phyloP scores from a whole-genome alignment of 306 rosid genomes.

The Purshia tridentata region DNA sequence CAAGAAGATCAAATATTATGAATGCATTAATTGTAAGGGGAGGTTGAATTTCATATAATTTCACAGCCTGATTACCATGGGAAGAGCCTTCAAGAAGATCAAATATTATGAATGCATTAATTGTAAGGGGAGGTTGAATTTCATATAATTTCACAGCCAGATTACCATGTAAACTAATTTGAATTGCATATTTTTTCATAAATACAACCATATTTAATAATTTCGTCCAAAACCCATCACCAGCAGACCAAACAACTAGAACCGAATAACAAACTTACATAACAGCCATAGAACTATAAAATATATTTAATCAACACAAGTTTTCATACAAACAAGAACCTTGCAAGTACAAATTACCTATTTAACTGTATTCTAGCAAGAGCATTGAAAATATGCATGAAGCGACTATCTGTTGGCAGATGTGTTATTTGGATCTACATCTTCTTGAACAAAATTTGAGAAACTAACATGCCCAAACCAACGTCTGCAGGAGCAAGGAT shows the following conservation, averaged over 20 bases:
- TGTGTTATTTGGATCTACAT: not conserved
- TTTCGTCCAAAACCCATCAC: not conserved
- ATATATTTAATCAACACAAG: not conserved
- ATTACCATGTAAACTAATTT: too few relatives aligned
- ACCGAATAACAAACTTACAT: constrained; percentile 10
- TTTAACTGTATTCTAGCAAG: constrained; percentile 16
- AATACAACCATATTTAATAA: not conserved
- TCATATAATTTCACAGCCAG: too few relatives aligned
- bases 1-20: too few relatives aligned
- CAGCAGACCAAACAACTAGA: constrained; percentile 5
- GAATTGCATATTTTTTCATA: too few relatives aligned
- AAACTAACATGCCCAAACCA: constrained; percentile 20
- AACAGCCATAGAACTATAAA: not conserved
- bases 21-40: too few relatives aligned
- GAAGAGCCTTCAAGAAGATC: too few relatives aligned
- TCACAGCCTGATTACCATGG: too few relatives aligned
- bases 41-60: too few relatives aligned
- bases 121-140: too few relatives aligned
- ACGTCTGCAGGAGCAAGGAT: constrained; percentile 28
- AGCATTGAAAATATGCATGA: constrained; percentile 12
- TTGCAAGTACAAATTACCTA: constrained; percentile 13
- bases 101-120: too few relatives aligned
- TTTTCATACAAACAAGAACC: constrained; percentile 21
- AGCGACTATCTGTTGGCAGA: constrained; percentile 26
- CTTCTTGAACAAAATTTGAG: constrained; percentile 15